Evolutionary conservation across 139 green algal genomes (phyloP), one percentile per base, ranked within the genome.

Genomic region (Chlorella sorokiniana): DNA sequence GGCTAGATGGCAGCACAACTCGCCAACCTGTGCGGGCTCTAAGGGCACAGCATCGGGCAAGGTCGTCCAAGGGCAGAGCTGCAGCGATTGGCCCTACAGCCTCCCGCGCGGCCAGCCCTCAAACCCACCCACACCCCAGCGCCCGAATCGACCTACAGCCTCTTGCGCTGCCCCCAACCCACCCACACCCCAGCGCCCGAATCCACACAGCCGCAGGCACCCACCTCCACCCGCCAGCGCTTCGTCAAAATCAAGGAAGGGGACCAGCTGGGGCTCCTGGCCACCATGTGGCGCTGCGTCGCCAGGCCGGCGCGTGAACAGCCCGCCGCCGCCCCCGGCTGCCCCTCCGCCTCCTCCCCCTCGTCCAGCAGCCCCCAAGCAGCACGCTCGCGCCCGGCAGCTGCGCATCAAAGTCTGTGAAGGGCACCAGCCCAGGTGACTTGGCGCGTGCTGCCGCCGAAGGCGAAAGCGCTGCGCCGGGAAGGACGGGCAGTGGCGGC

Each of bases 161-260:
- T n/a, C 10, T n/a, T 51, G 31, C 35, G 25, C 70, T 5, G 29
- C 45, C 14, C 23, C 29, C 40, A 29, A n/a, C 23, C 42, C 25
- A 27, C 38, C 25, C 44, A 18, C 38, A 29, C 16, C 23, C 54
- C 25, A 27, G 4, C 2, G 25, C 52, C 29, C n/a, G n/a, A n/a
- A n/a, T n/a, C n/a, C n/a, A n/a, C n/a, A n/a, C n/a, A n/a, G n/a
- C n/a, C n/a, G n/a, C n/a, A n/a, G n/a, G n/a, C n/a, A n/a, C 78
- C 7, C 78, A 76, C 78, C 78, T 35, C 40, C 29, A 27, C 65
- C 65, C 0, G 35, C 78, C 65, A 83, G 37, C 38, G 51, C 33
- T 0, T 83, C 78, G 4, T 83, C 78, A 69, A 83, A 83, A 51
- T 77, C 64, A 25, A 74, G 37, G n/a, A 83, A 82, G 9, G 76